These are phyloP conservation scores for Glonium stellatum DNA, from an alignment of 495 filamentous ascomycete species.

Conservation along the genomic window DNA sequence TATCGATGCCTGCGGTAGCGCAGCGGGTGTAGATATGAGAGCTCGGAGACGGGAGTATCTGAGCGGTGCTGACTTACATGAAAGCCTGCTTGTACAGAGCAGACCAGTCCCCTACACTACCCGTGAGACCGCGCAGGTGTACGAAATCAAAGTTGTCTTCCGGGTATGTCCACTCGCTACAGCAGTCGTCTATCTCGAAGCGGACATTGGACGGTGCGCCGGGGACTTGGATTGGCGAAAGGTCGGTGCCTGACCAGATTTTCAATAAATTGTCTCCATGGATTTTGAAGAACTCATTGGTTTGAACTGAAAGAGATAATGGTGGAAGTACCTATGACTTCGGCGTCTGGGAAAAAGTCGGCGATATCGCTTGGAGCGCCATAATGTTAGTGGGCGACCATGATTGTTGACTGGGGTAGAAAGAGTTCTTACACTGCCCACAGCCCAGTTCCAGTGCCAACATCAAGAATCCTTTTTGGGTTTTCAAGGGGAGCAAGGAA, in stretches of 20 bases:
- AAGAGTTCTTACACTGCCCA: conserved; percentile 31
- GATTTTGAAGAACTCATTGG: not conserved
- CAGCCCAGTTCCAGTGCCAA: conserved; percentile 35
- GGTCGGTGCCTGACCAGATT: conserved; percentile 15
- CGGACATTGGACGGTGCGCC: conserved; percentile 26
- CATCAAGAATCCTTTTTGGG: conserved; percentile 30
- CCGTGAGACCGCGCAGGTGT: conserved; percentile 25
- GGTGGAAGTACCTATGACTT: conserved; percentile 19
- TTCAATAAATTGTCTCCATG: not conserved
- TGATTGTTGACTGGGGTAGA: not conserved
- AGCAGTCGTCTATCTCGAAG: conserved; percentile 31
- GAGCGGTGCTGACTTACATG: conserved; percentile 6
- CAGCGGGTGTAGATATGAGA: not conserved
- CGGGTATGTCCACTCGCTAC: conserved; percentile 26
- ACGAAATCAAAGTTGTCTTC: conserved; percentile 26
- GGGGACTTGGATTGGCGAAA: conserved; percentile 25
- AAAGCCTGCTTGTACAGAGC: conserved; percentile 17
- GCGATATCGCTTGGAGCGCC: conserved; percentile 22
- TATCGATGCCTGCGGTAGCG: not conserved
- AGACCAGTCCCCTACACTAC: conserved; percentile 23
- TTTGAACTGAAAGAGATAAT: not conserved
- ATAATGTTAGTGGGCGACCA: not conserved
- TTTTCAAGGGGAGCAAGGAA: conserved; percentile 30
- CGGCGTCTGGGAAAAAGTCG: conserved; percentile 18
- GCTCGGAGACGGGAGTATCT: not conserved